Evolutionary conservation across 2,329 filamentous ascomycete genomes (phyloP).

Genomic region (Dryadomyces sulphureus): DNA sequence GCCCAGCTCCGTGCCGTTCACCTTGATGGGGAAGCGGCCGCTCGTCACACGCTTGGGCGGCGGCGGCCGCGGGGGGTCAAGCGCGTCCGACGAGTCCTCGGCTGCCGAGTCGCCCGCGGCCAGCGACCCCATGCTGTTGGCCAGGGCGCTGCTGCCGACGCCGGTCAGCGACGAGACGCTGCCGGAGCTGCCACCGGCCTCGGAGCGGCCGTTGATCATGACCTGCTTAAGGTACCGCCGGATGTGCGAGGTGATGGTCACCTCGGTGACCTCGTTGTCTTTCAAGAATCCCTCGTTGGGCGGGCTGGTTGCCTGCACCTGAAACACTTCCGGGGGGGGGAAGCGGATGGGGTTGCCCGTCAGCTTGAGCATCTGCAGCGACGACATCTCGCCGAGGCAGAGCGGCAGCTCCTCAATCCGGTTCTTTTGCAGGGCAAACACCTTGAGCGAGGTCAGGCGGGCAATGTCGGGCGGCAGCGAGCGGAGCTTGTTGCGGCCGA

Average conservation of each 20-base stretch:
- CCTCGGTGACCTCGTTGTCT: slow-evolving; percentile 50
- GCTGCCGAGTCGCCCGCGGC: slow-evolving; percentile 14
- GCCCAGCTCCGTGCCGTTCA: slow-evolving; percentile 56
- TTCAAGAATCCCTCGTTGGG: slow-evolving; percentile 39
- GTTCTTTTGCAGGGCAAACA: slow-evolving; percentile 77
- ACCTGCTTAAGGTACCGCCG: slow-evolving; percentile 45
- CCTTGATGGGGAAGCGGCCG: slow-evolving; percentile 53
- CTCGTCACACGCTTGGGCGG: slow-evolving; percentile 44
- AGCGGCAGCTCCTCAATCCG: slow-evolving; percentile 71
- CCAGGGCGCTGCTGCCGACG: neutral
- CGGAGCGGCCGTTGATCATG: slow-evolving; percentile 28
- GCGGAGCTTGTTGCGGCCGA: slow-evolving; percentile 75
- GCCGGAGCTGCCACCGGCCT: slow-evolving; percentile 6
- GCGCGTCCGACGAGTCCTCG: slow-evolving; percentile 55
- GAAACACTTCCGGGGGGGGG: slow-evolving; percentile 56
- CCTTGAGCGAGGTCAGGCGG: slow-evolving; percentile 72
- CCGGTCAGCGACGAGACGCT: neutral
- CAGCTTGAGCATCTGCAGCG: slow-evolving; percentile 76
- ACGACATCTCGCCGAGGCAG: slow-evolving; percentile 78
- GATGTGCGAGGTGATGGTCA: slow-evolving; percentile 44
- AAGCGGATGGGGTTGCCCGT: slow-evolving; percentile 77
- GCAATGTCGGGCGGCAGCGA: slow-evolving; percentile 65
- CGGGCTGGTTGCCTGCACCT: slow-evolving; percentile 39
- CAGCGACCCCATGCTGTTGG: neutral
- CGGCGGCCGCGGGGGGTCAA: slow-evolving; percentile 61